Evolutionary conservation across 768 basidiomycete species (phyloP), one percentile per base, ranked within the genome.

Genomic region (Xerocomus potaroensis): DNA sequence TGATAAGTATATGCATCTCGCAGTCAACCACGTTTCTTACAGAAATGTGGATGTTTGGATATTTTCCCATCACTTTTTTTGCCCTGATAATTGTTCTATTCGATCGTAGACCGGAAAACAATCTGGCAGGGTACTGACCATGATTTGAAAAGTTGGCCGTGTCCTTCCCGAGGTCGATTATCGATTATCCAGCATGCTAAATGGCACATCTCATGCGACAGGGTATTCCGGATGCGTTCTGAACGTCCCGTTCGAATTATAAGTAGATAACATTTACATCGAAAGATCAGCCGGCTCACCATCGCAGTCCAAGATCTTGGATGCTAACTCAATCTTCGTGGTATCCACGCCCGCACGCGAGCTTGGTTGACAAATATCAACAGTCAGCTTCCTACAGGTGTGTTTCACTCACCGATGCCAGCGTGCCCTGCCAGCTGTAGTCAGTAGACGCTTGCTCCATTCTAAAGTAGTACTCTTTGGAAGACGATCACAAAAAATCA

Each of bases 161-260:
- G 90, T 7, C 75, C 77, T 61, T 89, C 87, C 48, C 79, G 79
- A 4, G 82, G 76, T 9, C 80, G 73, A 15, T 75, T 69, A 60
- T 85, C 79, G 45, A 94, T 87, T 19, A 88, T 69, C 91, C 91
- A 94, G 46, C 79, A 79, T 3, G 91, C 91, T 27, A 94, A 65
- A 68, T 93, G 91, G 57, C 91, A 93, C 90, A 93, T 91, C 63
- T 94, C 91, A 56, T 94, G 91, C 24, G 87, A 81, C 11, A 94
- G 68, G 1, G 91, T 93, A 57, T 85, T 83, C 29, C 84, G 73
- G 40, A 93, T 84, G 31, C 89, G 79, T 44, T 88, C 91, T 92
- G 48, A 26, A 46, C n/a, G 3, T 31, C 33, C 8, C 22, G 31
- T 38, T 21, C 31, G 21, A 14, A 11, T 37, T 1, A 24, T 42